Base-by-base conservation (phyloP, 2,329 filamentous ascomycete genomes). In the Scedosporium apiospermum region DNA sequence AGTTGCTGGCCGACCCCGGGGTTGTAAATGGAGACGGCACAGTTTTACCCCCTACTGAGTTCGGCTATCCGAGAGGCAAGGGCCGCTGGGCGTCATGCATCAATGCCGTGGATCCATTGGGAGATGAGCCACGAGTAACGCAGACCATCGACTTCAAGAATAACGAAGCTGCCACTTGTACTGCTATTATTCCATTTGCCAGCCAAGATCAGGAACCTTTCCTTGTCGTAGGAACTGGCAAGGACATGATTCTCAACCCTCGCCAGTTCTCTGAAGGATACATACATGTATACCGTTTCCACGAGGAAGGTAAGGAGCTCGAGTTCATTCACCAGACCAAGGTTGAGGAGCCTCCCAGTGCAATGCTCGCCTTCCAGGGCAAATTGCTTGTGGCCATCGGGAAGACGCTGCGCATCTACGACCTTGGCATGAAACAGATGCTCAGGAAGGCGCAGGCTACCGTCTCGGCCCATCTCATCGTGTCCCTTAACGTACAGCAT, bases 311-410 rank as follows among this genome's bases (percentile, higher is more conserved):
- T n/a, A 87, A 86, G 62, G 87, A 91, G 69, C 82, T 99, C 16
- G 90, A 97, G 70, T 95, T 98, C 64, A 93, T 97, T 65, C 95
- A 99, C 77, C 97, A 97, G 75, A 99, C 96, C 0, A 91, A 92
- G 69, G 84, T 97, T 6, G 91, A 96, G 67, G 88, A 92, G 66
- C 93, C 93, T 2, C 91, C 96, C 1, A 86, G 91, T 69, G 93
- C 95, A n/a, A 80, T 99, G 16, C 79, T 95, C n/a, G 82, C 86
- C 3, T 99, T 99, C 79, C 93, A 98, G 73, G 96, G 96, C 34
- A 89, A 90, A 66, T 80, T 99, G 0, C 78, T 96, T 3, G 89
- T 89, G n/a, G 95, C 93, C 57, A 82, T 97, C 58, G 93, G 93
- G 62, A 87, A 88, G 68, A 86, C 89, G 41, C 77, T 99, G 26